Conservation (phyloP, 2,329 filamentous ascomycete genomes). For the Aspergillus phoenicis region DNA sequence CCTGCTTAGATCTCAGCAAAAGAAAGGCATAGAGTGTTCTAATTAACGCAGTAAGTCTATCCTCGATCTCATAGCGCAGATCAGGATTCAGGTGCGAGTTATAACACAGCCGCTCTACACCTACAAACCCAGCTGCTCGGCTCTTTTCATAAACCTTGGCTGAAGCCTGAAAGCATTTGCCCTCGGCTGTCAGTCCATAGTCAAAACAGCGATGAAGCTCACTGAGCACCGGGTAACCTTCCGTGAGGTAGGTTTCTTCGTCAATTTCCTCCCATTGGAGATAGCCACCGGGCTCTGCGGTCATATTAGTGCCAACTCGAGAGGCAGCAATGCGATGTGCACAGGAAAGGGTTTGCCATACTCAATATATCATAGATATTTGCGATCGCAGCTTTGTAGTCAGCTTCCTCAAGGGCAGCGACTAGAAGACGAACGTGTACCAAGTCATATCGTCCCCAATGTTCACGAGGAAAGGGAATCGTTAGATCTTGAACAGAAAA, state of each 20-base stretch:
- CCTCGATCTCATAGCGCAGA: conserved; percentile 11
- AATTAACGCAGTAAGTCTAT: conserved; percentile 13
- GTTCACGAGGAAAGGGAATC: conserved; percentile 22
- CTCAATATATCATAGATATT: conserved; percentile 15
- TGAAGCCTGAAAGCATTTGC: conserved; percentile 13
- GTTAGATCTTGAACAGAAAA: background rate
- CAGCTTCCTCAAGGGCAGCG: conserved; percentile 24
- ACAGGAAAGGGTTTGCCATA: background rate
- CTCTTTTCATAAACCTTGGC: conserved; percentile 14
- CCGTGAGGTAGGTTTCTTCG: background rate
- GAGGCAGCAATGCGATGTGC: no score
- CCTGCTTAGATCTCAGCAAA: conserved; percentile 16
- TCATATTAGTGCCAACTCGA: background rate
- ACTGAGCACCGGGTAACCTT: background rate
- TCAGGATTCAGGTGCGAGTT: background rate
- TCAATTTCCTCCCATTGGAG: conserved; percentile 1
- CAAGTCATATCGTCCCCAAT: conserved; percentile 30
- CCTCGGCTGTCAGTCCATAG: background rate
- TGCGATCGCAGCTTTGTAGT: conserved; percentile 11
- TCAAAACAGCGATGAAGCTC: background rate
- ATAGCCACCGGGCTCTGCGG: background rate
- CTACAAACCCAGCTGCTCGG: background rate
- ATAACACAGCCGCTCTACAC: conserved; percentile 6
- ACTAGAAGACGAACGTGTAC: conserved; percentile 30
- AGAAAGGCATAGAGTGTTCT: conserved; percentile 15